Evolutionary conservation across 2,329 filamentous ascomycete species (phyloP), one percentile per base, ranked within the genome.

Genomic region (Botrytis paeoniae): DNA sequence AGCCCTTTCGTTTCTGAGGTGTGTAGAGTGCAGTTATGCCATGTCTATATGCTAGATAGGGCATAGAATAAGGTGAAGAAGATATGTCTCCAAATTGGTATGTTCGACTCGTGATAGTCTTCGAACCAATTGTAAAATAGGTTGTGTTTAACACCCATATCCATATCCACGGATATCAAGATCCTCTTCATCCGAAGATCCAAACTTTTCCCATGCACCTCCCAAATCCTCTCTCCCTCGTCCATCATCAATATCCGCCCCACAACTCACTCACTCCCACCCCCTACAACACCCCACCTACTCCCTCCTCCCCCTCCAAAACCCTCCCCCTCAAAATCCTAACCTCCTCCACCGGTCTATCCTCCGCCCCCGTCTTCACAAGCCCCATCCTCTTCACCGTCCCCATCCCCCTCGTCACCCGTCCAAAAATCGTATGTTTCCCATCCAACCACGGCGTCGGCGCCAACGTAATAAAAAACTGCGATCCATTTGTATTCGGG

Each of bases 361-460:
- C 96, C 78, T 95, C 93, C 12, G 84, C 83, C 37, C 89, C 93
- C 0, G 94, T 97, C 84, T 92, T 93, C 68, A 97, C 94, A 73
- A 96, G 81, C 0, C 95, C 96, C 89, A 99, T 93, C 77, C 94
- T 88, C 85, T 93, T 91, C 41, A 98, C 90, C n/a, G 95, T 86
- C 73, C 88, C 86, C 87, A 98, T 89, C 0, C 96, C 96, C 71
- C 84, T 88, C 84, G 92, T 95, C 57, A 99, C 94, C 71, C 95
- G 86, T 1, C 96, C 96, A 81, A 99, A 99, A 77, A 99, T 97
- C 18, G 95, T 97, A 82, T 99, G 95, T 83, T 97, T 98, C 35
- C 95, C 94, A 83, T 99, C 96, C 74, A 99, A 84, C 95, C 95
- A 98, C 0, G 96, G 96, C 25, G 96, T 95, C 7, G 95, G 95